phyloP scores from a whole-genome alignment of 306 rosid species.

The Quercus bicolor region DNA sequence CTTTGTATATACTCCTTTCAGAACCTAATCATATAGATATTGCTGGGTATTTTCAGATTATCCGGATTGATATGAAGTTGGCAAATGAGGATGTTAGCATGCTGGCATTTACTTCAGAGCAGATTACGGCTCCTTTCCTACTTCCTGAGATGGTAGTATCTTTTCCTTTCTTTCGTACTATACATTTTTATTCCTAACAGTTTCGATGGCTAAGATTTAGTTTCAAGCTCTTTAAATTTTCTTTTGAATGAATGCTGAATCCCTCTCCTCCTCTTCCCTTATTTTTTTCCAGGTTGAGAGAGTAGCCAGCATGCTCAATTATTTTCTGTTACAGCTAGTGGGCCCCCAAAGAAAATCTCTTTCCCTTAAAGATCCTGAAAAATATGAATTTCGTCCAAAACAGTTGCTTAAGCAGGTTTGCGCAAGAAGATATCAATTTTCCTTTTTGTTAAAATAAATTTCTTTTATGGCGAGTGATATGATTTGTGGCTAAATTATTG shows the following conservation, averaged over 20 bases:
- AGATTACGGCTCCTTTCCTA: conserved; percentile 91
- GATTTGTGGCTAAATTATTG: neutral
- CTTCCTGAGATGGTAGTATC: conserved; percentile 92
- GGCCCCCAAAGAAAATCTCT: conserved; percentile 98
- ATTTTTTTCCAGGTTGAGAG: conserved; percentile 72
- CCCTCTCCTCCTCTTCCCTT: neutral
- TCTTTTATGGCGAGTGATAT: neutral
- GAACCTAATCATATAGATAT: conserved; percentile 23
- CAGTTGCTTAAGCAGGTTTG: conserved; percentile 91
- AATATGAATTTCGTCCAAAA: conserved; percentile 94
- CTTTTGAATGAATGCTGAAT: neutral
- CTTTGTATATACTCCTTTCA: too few species aligned
- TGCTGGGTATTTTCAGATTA: conserved; percentile 54
- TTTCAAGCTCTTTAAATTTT: conserved; percentile 2
- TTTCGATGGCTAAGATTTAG: conserved; percentile 6
- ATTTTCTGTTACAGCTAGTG: conserved; percentile 88
- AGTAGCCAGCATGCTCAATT: conserved; percentile 99
- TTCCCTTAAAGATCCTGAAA: conserved; percentile 92
- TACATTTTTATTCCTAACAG: conserved; percentile 6
- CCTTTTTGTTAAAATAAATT: neutral
- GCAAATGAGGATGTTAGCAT: conserved; percentile 96
- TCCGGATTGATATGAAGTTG: conserved; percentile 92
- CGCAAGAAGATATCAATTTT: conserved; percentile 11
- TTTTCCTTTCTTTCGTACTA: conserved; percentile 6
- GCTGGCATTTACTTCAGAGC: conserved; percentile 93